phyloP scores from a whole-genome alignment of 129 eudicot species.

The Lactuca saligna region DNA sequence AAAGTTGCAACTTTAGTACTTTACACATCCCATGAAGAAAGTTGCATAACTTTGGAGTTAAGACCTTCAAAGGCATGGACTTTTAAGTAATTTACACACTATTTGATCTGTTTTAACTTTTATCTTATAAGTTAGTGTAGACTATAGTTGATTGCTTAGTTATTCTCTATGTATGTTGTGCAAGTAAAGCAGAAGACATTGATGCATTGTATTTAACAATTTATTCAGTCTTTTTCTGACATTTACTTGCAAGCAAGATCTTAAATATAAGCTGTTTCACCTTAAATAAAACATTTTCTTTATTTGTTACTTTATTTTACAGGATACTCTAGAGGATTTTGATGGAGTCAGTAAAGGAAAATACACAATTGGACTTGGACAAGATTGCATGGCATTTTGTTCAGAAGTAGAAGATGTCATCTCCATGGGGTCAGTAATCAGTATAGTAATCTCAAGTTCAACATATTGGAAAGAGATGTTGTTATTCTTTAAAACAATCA shows the following conservation, averaged over 20 bases:
- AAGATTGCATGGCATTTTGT: slow-evolving; percentile 94
- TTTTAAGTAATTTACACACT: not conserved
- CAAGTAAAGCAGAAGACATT: slow-evolving; percentile 15
- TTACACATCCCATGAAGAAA: not conserved
- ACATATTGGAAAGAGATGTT: no score
- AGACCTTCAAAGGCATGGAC: not conserved
- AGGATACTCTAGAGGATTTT: slow-evolving; percentile 76
- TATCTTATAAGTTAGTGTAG: slow-evolving; percentile 11
- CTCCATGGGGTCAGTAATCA: slow-evolving; percentile 68
- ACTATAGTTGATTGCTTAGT: slow-evolving; percentile 12
- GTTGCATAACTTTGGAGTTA: slow-evolving; percentile 8
- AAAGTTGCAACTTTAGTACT: no score
- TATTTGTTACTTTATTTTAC: slow-evolving; percentile 7
- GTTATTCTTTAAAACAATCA: no score
- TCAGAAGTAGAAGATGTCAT: slow-evolving; percentile 94
- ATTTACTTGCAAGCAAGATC: slow-evolving; percentile 21
- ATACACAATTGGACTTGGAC: slow-evolving; percentile 94
- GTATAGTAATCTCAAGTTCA: no score
- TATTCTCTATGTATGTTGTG: slow-evolving; percentile 6
- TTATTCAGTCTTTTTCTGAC: not conserved
- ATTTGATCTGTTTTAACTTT: slow-evolving; percentile 11
- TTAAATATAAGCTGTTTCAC: not conserved
- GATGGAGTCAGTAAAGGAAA: slow-evolving; percentile 93
- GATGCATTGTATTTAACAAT: not conserved
- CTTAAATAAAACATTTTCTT: not conserved